Evolutionary conservation across 2,329 filamentous ascomycete genomes (phyloP).

Genomic region (Metarhizium sp.): DNA sequence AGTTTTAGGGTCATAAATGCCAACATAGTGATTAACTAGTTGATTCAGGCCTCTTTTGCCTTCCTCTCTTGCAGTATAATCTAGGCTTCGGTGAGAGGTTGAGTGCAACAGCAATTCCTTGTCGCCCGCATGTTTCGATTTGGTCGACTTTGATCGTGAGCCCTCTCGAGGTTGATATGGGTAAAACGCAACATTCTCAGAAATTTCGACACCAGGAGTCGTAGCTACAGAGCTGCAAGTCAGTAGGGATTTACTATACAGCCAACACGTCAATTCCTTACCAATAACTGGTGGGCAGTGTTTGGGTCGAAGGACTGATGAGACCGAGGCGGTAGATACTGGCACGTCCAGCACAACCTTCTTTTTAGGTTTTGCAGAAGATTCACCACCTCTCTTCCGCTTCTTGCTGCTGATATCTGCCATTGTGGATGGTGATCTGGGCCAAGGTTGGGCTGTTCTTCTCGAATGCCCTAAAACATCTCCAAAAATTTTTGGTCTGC

Average conservation of each 20-base stretch:
- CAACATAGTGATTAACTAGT: slow-evolving; percentile 53
- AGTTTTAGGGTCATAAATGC: slow-evolving; percentile 52
- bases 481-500: slow-evolving; percentile 19
- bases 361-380: slow-evolving; percentile 34
- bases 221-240: slow-evolving; percentile 17
- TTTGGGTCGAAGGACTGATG: slow-evolving; percentile 34
- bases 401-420: slow-evolving; percentile 36
- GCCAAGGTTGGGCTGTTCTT: neutral
- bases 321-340: slow-evolving; percentile 32
- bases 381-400: slow-evolving; percentile 40
- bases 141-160: slow-evolving; percentile 24
- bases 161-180: slow-evolving; percentile 35
- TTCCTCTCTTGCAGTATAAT: slow-evolving; percentile 49
- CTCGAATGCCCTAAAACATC: slow-evolving; percentile 12
- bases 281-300: slow-evolving; percentile 45
- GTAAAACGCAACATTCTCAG: slow-evolving; percentile 32
- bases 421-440: slow-evolving; percentile 19
- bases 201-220: slow-evolving; percentile 26
- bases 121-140: slow-evolving; percentile 29
- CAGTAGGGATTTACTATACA: neutral
- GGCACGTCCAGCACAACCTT: slow-evolving; percentile 40
- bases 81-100: slow-evolving; percentile 43
- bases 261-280: slow-evolving; percentile 19
- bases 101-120: slow-evolving; percentile 49
- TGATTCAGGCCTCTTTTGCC: slow-evolving; percentile 19